Conservation (phyloP, 805 yeast species). For the Kockiozyma suomiensis region DNA sequence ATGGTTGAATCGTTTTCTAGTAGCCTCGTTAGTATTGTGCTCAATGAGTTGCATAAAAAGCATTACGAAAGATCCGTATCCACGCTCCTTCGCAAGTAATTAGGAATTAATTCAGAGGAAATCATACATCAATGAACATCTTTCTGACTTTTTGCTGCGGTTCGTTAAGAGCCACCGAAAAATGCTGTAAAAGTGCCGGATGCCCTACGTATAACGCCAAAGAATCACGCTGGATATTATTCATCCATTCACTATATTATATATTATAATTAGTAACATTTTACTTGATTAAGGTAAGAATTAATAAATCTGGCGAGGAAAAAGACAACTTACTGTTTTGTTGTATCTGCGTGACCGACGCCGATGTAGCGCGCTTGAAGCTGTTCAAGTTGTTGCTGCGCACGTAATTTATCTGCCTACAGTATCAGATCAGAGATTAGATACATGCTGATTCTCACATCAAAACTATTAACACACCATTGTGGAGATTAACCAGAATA, state of each 20-base stretch:
- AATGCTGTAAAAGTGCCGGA: slow-evolving; percentile 55
- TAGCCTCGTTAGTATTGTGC: neutral
- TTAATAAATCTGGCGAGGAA: neutral
- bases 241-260: slow-evolving; percentile 58
- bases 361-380: slow-evolving; percentile 54
- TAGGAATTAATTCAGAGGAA: no score
- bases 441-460: neutral
- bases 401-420: slow-evolving; percentile 36
- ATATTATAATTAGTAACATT: neutral
- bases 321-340: slow-evolving; percentile 46
- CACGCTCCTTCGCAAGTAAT: no score
- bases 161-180: slow-evolving; percentile 56
- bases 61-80: no score
- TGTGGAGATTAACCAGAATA: neutral
- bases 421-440: neutral
- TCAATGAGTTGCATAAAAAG: no score
- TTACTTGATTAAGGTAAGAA: neutral
- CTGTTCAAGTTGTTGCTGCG: slow-evolving; percentile 37
- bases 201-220: slow-evolving; percentile 65
- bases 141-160: slow-evolving; percentile 41
- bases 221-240: slow-evolving; percentile 68
- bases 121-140: slow-evolving; percentile 39
- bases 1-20: slow-evolving; percentile 39
- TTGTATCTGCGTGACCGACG: slow-evolving; percentile 72
- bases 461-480: neutral